Evolutionary conservation across 192 early-diverging fungal genomes (phyloP), one percentile per base, ranked within the genome.

Genomic region (Entomortierella beljakovae): DNA sequence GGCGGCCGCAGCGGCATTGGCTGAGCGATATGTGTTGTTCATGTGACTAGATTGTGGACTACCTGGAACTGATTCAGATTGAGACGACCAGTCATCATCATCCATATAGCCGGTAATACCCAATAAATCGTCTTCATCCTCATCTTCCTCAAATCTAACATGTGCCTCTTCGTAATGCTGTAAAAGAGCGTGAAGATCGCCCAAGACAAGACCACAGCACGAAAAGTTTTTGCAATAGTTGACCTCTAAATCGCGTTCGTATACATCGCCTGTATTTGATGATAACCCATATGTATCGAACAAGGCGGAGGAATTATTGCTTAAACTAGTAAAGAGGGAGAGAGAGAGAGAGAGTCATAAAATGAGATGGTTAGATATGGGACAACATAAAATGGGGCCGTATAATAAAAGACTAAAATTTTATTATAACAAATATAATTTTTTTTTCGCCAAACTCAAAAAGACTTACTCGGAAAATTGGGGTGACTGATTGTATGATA

Each of bases 81-180:
- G 52, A 1, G 75, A 70, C 59, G 75, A 79, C 75, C 75, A 79
- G 58, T 56, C 75, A 60, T 79, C 75, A n/a, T 79, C 75, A 61
- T 79, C 75, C 29, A 62, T 70, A 42, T 70, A 79, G 20, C 66
- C 74, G 15, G 26, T 37, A 18, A 25, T 40, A 42, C 48, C 42
- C 28, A 70, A n/a, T 22, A 62, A 28, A 40, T 79, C 67, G 18
- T 70, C 75, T 5, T 79, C 43, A 46, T 46, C 61, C 26, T 70
- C 61, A 10, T 70, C 75, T 13, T 93, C 90, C 80, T 96, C 96
- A 48, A 96, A 88, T 34, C 90, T 90, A 28, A 95, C 94, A 67
- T 98, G 97, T 72, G 88, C 90, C 73, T 99, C 97, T 84, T 99
- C 97, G 76, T 95, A 97, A 83, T 99, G 97, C 82, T 96, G 95